These are phyloP conservation scores for Saccharomycopsis sp. DNA, from an alignment of 805 yeast genomes.

Conservation along the genomic window DNA sequence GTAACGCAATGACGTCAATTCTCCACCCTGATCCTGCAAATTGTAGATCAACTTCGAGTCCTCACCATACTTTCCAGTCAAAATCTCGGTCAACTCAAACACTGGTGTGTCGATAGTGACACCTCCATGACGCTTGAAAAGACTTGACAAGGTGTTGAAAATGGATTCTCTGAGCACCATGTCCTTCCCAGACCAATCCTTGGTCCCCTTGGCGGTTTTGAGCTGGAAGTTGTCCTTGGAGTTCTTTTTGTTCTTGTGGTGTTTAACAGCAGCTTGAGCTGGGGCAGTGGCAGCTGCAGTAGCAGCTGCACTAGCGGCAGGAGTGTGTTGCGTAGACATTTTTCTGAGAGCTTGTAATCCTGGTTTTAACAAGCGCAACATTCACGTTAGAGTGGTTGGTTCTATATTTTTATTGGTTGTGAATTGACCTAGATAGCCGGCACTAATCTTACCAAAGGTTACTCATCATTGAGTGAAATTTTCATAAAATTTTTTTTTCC, in stretches of 20 bases:
- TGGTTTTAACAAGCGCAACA: neutral
- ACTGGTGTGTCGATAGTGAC: constrained; percentile 98
- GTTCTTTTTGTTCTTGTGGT: constrained; percentile 29
- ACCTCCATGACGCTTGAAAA: constrained; percentile 96
- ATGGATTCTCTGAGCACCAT: constrained; percentile 92
- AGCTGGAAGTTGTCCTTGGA: constrained; percentile 61
- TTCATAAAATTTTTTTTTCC: neutral
- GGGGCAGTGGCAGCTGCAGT: constrained; percentile 18
- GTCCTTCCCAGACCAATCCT: constrained; percentile 98
- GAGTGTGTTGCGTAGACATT: constrained; percentile 14
- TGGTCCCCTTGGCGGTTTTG: constrained; percentile 95
- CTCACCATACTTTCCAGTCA: constrained; percentile 97
- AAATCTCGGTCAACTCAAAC: constrained; percentile 89
- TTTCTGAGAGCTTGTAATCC: constrained; percentile 6
- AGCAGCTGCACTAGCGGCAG: constrained; percentile 9
- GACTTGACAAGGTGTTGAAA: constrained; percentile 59
- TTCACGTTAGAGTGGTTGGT: neutral
- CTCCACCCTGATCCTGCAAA: constrained; percentile 98
- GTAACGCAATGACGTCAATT: constrained; percentile 87
- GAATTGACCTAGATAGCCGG: too few species aligned
- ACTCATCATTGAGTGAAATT: neutral
- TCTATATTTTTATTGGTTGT: neutral
- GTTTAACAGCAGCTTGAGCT: constrained; percentile 19
- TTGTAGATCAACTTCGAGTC: constrained; percentile 95
- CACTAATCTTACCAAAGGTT: neutral